A percentile compares a stretch with the other conserved stretches of the same genome.
Conservation (phyloP, 352 stramenopile species). For the Phytophthora megakarya region DNA sequence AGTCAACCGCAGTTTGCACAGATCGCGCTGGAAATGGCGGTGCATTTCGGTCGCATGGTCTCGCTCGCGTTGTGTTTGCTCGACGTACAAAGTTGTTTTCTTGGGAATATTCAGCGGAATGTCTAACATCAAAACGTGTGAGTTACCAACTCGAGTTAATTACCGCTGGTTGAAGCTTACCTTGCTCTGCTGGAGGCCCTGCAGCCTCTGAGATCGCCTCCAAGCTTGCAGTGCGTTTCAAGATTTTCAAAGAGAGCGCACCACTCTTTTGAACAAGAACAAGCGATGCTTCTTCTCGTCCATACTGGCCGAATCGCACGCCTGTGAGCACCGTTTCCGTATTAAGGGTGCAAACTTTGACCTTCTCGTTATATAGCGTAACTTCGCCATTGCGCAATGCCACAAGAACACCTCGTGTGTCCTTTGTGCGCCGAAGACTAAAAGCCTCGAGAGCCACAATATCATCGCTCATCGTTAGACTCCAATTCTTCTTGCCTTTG, state of each 20-base stretch:
- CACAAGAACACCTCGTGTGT: constrained; percentile 81
- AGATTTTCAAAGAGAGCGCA: constrained; percentile 86
- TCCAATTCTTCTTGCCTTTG: constrained; percentile 93
- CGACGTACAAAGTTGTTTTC: constrained; percentile 94
- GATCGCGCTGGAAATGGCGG: constrained; percentile 89
- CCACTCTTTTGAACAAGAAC: constrained; percentile 82
- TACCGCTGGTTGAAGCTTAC: constrained; percentile 11
- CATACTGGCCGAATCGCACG: constrained; percentile 89
- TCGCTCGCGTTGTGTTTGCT: constrained; percentile 91
- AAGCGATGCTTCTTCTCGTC: constrained; percentile 86
- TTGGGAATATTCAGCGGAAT: constrained; percentile 93
- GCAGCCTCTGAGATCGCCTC: constrained; percentile 73
- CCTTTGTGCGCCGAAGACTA: constrained; percentile 71
- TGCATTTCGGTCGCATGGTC: constrained; percentile 92
- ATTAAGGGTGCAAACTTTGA: constrained; percentile 76
- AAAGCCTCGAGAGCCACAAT: constrained; percentile 85
- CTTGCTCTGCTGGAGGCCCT: constrained; percentile 86
- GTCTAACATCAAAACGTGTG: constrained; percentile 42
- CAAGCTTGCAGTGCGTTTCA: constrained; percentile 85
- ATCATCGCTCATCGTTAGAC: constrained; percentile 79
- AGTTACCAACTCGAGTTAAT: not conserved
- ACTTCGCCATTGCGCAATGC: constrained; percentile 87
- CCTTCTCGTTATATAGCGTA: constrained; percentile 89
- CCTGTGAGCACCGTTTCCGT: constrained; percentile 75
- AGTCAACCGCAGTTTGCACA: constrained; percentile 89